Base-by-base conservation (phyloP, 2,329 filamentous ascomycete species). In the Paecilomyces sp. region DNA sequence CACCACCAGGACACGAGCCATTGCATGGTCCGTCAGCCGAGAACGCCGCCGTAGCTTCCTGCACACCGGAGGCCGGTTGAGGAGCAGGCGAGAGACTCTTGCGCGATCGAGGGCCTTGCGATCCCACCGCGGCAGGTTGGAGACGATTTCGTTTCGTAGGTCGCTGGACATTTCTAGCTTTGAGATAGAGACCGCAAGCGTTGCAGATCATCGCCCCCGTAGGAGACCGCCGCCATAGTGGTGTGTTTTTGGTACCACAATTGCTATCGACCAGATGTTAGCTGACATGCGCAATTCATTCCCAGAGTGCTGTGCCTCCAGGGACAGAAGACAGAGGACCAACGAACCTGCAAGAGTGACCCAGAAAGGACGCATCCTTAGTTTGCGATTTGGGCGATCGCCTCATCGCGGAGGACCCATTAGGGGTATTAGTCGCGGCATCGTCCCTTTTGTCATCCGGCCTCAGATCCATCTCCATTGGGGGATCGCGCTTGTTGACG, bases 121-220 rank as follows among this genome's bases (percentile, higher is more conserved):
- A 56, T 18, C 62, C 68, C 31, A 57, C 60, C 6, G 60, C 52
- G 15, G 56, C 41, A 47, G 76, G 86, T 57, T 74, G 71, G 15
- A 64, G 61, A 62, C 92, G 88, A 77, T 96, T 97, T 60, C 97
- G 79, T 68, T 92, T 96, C 6, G 91, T 94, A 13, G 94, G 94
- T 56, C 94, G 86, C 67, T 91, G 87, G 63, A 93, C 89, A 72
- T 97, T 97, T 65, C 94, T 86, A 9, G 93, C 92, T 75, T 97
- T 97, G 63, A 91, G 81, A 74, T 99, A 99, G 15, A 99, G 82
- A 51, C 94, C 94, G 71, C 94, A 99, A 5, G 94, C 94, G 76
- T 99, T 99, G 78, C 94, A 99, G 61, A 99, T 97, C 30, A 92
- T 97, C 58, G 91, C 89, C 31, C 94, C 94, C 68, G 92, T 88